A percentile compares a stretch with the other conserved stretches of the same genome.
Evolutionary conservation across 73 alveolate species (phyloP).

Genomic region (Tetrahymena malaccensis): DNA sequence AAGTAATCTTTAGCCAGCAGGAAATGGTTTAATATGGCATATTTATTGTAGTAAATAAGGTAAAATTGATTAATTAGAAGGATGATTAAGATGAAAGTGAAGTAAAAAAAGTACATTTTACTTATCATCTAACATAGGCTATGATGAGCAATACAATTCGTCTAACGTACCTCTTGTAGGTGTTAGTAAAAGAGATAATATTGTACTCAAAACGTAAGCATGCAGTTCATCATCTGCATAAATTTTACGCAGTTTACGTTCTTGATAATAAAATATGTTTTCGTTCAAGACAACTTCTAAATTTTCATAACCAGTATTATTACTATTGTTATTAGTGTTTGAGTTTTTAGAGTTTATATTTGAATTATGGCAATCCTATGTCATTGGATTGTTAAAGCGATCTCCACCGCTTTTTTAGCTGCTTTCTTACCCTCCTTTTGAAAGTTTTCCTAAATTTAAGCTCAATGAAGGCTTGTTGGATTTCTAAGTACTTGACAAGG

Average conservation of each 20-base stretch:
- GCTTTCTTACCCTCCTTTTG: background rate
- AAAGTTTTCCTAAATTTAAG: background rate
- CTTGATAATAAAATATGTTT: constrained; percentile 67
- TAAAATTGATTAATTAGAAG: constrained; percentile 64
- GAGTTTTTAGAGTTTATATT: constrained; percentile 47
- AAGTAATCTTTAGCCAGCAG: constrained; percentile 89
- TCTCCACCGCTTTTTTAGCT: background rate
- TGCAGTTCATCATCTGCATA: constrained; percentile 95
- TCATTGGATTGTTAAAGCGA: background rate
- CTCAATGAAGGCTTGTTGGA: background rate
- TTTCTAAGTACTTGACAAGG: background rate
- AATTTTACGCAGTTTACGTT: constrained; percentile 79
- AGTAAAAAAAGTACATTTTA: constrained; percentile 78
- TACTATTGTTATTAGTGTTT: constrained; percentile 47
- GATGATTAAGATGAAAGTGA: constrained; percentile 93
- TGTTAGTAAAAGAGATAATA: constrained; percentile 81
- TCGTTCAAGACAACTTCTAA: constrained; percentile 54
- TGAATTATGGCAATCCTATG: background rate
- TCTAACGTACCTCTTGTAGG: constrained; percentile 96
- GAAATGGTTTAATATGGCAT: constrained; percentile 67
- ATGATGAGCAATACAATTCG: constrained; percentile 88
- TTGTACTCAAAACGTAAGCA: constrained; percentile 69
- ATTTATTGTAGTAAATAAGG: constrained; percentile 71
- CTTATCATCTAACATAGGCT: constrained; percentile 91
- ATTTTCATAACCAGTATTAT: constrained; percentile 46